Evolutionary conservation across 208 protist genomes (phyloP).

Genomic region (Wallacemonas collosoma): DNA sequence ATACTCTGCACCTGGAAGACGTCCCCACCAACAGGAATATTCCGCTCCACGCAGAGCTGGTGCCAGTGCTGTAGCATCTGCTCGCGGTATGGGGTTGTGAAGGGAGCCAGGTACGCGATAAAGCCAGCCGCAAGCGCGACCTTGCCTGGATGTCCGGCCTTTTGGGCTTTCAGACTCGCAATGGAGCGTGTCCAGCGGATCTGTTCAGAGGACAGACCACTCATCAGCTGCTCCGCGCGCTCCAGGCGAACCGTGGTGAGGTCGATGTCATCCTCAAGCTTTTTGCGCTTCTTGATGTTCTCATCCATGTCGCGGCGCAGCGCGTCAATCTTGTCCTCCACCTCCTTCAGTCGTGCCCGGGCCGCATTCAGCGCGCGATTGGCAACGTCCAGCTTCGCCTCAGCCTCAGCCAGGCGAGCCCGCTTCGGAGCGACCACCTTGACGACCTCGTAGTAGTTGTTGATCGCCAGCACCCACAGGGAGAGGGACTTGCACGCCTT

Average conservation of each 20-base stretch:
- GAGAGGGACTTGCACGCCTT: slow-evolving; percentile 94
- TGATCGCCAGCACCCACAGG: slow-evolving; percentile 95
- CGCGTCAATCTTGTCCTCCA: slow-evolving; percentile 83
- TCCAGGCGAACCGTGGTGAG: slow-evolving; percentile 87
- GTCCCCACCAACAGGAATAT: slow-evolving; percentile 62
- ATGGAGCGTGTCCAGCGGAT: slow-evolving; percentile 77
- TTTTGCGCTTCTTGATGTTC: slow-evolving; percentile 89
- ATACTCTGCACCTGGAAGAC: slow-evolving; percentile 88
- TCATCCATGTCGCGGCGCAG: slow-evolving; percentile 86
- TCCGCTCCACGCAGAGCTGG: slow-evolving; percentile 57
- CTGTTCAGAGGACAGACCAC: slow-evolving; percentile 86
- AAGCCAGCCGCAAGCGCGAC: slow-evolving; percentile 89
- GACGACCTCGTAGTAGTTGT: slow-evolving; percentile 94
- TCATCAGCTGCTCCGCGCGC: slow-evolving; percentile 91
- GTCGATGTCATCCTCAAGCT: slow-evolving; percentile 93
- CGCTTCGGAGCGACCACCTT: slow-evolving; percentile 92
- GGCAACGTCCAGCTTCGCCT: slow-evolving; percentile 83
- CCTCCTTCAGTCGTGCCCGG: slow-evolving; percentile 64
- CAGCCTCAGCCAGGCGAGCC: slow-evolving; percentile 73
- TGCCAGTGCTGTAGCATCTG: slow-evolving; percentile 76
- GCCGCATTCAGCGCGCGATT: slow-evolving; percentile 71
- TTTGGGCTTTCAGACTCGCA: slow-evolving; percentile 60
- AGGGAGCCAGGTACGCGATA: slow-evolving; percentile 93
- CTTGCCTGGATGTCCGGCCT: slow-evolving; percentile 62
- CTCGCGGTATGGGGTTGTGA: slow-evolving; percentile 86